Base-by-base conservation (phyloP, 1,284 basidiomycete species). In the Papiliotrema laurentii region DNA sequence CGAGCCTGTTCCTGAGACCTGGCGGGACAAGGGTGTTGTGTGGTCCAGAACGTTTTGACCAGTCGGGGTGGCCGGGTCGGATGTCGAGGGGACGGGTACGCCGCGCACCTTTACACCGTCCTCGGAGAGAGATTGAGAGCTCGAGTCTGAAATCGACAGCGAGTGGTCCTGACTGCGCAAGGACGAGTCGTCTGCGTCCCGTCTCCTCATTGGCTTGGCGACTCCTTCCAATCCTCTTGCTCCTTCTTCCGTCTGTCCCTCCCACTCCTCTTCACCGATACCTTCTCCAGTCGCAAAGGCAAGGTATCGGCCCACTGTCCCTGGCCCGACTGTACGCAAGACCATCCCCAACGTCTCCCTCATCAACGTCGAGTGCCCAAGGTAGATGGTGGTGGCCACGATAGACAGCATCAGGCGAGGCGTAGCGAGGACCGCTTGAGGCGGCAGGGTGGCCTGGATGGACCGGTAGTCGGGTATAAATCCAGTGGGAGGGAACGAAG, bases 341-440 rank as follows among this genome's bases (percentile, higher is more conserved):
- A 94, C 81, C 43, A 82, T 76, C 0, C 81, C 77, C 21, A 93
- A 76, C 0, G 87, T 84, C 56, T 89, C 84, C 1, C 86, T 80
- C 19, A 87, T 83, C 25, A 92, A 69, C 11, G 83, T 79, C 0
- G 87, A 86, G 22, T 93, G 85, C 35, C 86, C 86, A 28, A 97
- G 83, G 70, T 90, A 96, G 37, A 87, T 81, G 0, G 89, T 80
- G 4, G 89, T 90, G 0, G 89, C 88, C 26, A 94, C 80, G 16
- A 94, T 80, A 5, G 89, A 92, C 11, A 93, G 79, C 2, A 96
- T 79, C 64, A 96, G 85, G 6, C 83, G 79, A 4, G 91, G 89
- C 1, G 85, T 83, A 0, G 85, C 86, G 0, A 84, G 83, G 49
- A 92, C 87, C 35, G 83, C 77, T 26, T 76, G 79, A 0, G 69